phyloP scores from a whole-genome alignment of 371 early-diverging fungal species.

The Apophysomyces ossiformis region DNA sequence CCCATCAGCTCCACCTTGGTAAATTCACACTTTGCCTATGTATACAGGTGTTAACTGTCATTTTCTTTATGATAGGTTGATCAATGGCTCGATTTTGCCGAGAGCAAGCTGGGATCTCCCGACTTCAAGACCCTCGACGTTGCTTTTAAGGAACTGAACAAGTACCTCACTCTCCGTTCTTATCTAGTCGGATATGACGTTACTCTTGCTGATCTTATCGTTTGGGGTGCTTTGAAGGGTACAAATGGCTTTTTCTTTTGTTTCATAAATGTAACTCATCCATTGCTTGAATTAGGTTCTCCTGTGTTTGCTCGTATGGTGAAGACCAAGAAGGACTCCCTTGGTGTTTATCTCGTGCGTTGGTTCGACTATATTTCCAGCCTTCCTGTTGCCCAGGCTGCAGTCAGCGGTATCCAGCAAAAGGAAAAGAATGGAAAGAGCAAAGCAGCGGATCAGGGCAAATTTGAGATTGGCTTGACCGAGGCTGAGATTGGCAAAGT shows the following conservation, averaged over 20 bases:
- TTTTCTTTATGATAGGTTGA: constrained; percentile 45
- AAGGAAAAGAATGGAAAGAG: constrained; percentile 22
- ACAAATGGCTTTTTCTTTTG: constrained; percentile 12
- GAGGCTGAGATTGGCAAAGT: constrained; percentile 87
- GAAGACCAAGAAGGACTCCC: constrained; percentile 74
- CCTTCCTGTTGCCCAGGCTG: constrained; percentile 59
- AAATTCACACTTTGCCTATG: constrained; percentile 3
- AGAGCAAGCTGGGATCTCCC: constrained; percentile 56
- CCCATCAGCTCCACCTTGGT: constrained; percentile 51
- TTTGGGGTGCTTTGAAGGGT: constrained; percentile 90
- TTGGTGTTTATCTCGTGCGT: constrained; percentile 77
- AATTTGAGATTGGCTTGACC: constrained; percentile 90
- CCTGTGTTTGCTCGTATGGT: constrained; percentile 80
- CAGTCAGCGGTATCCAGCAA: constrained; percentile 53
- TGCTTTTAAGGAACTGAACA: constrained; percentile 72
- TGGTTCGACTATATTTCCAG: constrained; percentile 84
- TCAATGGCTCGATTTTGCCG: constrained; percentile 70
- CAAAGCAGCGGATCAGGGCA: constrained; percentile 84
- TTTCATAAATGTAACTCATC: not conserved
- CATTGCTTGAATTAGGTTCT: constrained; percentile 33
- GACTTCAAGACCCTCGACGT: constrained; percentile 78
- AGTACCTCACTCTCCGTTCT: constrained; percentile 79
- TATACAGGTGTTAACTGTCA: not conserved
- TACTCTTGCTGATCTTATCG: constrained; percentile 82
- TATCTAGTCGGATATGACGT: constrained; percentile 82